A percentile compares a stretch with the other conserved stretches of the same genome.
These are phyloP conservation scores for Nasturtium officinale DNA, from an alignment of 345 rosid species.

Conservation along the genomic window DNA sequence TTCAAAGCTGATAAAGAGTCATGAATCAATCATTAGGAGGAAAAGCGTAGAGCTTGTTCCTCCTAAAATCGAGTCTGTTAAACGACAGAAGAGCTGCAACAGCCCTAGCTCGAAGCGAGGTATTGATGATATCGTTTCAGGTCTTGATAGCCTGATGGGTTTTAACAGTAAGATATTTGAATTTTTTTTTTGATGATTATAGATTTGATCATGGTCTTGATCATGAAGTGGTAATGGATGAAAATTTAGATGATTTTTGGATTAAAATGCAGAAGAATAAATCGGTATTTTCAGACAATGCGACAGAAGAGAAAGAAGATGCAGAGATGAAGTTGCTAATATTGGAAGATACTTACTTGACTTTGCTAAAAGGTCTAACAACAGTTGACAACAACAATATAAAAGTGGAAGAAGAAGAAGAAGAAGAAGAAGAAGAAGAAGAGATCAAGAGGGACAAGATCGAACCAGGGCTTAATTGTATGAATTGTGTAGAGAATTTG, in stretches of 20 bases:
- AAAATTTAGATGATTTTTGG: conserved; percentile 52
- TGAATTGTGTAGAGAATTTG: conserved; percentile 30
- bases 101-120: conserved; percentile 40
- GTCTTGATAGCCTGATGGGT: conserved; percentile 48
- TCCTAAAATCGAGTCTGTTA: conserved; percentile 13
- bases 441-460: conserved; percentile 28
- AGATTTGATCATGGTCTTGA: background rate
- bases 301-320: conserved; percentile 51
- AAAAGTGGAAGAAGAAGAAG: conserved; percentile 18
- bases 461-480: conserved; percentile 39
- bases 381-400: conserved; percentile 34
- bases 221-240: conserved; percentile 16
- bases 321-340: conserved; percentile 37
- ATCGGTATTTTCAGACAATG: conserved; percentile 26
- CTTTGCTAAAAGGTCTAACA: conserved; percentile 45
- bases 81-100: conserved; percentile 41
- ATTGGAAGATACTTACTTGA: conserved; percentile 48
- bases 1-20: conserved; percentile 65
- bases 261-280: conserved; percentile 41
- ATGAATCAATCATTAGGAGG: conserved; percentile 60
- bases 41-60: conserved; percentile 50
- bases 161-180: conserved; percentile 41
- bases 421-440: background rate
- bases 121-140: conserved; percentile 48
- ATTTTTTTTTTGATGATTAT: conserved; percentile 7